Conservation (phyloP, 805 yeast genomes). For the Metschnikowia sp. region DNA sequence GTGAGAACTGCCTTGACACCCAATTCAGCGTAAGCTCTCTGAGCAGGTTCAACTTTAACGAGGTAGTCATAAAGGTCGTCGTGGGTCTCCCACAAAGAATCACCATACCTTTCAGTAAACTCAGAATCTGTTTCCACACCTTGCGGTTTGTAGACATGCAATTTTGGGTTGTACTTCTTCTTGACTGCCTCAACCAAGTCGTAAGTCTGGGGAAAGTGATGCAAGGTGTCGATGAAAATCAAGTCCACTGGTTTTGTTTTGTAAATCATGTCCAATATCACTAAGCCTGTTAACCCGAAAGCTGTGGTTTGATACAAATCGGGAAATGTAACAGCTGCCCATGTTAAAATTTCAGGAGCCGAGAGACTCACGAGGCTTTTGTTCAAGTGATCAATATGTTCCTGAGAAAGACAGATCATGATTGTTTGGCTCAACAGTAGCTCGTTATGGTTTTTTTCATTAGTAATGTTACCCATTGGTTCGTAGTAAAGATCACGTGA, state of each 20-base stretch:
- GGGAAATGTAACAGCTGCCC: conserved; percentile 86
- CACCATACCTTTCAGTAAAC: conserved; percentile 68
- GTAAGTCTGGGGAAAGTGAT: conserved; percentile 92
- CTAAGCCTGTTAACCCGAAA: conserved; percentile 89
- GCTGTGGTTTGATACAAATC: conserved; percentile 88
- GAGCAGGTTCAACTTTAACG: conserved; percentile 90
- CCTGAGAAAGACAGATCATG: conserved; percentile 26
- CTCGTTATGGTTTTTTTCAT: not conserved
- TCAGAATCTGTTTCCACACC: conserved; percentile 55
- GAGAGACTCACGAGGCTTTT: conserved; percentile 48
- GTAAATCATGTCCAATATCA: conserved; percentile 77
- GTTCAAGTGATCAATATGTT: conserved; percentile 67
- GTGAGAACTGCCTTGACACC: conserved; percentile 83
- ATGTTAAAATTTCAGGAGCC: conserved; percentile 71
- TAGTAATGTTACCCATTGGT: no score
- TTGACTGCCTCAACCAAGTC: conserved; percentile 63
- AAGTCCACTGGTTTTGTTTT: conserved; percentile 54
- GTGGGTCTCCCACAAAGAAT: conserved; percentile 75
- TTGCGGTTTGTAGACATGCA: conserved; percentile 68
- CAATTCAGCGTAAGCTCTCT: conserved; percentile 73
- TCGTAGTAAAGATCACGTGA: conserved; percentile 12
- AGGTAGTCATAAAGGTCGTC: conserved; percentile 79
- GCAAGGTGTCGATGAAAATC: conserved; percentile 84
- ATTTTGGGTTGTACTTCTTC: conserved; percentile 48
- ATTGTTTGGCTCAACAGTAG: not conserved